Evolutionary conservation across 2,329 filamentous ascomycete genomes (phyloP).

Genomic region (Fusarium sp.): DNA sequence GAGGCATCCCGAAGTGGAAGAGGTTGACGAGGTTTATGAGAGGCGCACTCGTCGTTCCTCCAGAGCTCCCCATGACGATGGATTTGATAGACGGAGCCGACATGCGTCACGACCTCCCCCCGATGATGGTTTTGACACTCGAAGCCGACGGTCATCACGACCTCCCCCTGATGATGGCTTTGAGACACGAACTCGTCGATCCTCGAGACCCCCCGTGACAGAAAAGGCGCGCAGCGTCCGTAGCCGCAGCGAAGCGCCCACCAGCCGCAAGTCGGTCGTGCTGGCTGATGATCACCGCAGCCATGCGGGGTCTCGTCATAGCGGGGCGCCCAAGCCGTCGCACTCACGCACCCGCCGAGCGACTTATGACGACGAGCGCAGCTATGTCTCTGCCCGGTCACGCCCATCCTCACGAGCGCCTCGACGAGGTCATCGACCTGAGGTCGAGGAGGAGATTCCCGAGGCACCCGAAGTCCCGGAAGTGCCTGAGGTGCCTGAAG

Average conservation of each 20-base stretch:
- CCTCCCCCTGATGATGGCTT: slow-evolving; percentile 44
- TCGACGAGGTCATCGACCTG: slow-evolving; percentile 38
- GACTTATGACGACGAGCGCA: slow-evolving; percentile 50
- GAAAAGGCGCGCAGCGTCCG: slow-evolving; percentile 46
- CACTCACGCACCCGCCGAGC: slow-evolving; percentile 39
- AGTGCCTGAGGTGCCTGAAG: slow-evolving; percentile 10
- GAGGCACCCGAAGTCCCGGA: slow-evolving; percentile 40
- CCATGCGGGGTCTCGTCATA: slow-evolving; percentile 51
- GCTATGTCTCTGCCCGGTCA: slow-evolving; percentile 56
- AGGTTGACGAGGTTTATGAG: slow-evolving; percentile 33
- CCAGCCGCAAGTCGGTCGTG: slow-evolving; percentile 40
- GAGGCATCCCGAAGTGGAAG: slow-evolving; percentile 44
- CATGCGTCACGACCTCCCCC: slow-evolving; percentile 27
- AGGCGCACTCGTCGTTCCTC: slow-evolving; percentile 34
- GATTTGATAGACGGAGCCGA: slow-evolving; percentile 30
- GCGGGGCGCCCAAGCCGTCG: slow-evolving; percentile 42
- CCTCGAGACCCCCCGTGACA: slow-evolving; percentile 48
- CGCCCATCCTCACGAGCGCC: slow-evolving; percentile 39
- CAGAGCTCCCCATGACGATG: slow-evolving; percentile 21
- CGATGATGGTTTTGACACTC: slow-evolving; percentile 49
- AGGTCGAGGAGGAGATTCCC: slow-evolving; percentile 42
- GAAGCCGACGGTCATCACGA: slow-evolving; percentile 54
- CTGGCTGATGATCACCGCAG: slow-evolving; percentile 57
- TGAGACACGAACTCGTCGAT: slow-evolving; percentile 54
- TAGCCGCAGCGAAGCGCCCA: slow-evolving; percentile 53